Evolutionary conservation across 2,329 filamentous ascomycete genomes (phyloP), one percentile per base, ranked within the genome.

Genomic region (Penicillium sp.): DNA sequence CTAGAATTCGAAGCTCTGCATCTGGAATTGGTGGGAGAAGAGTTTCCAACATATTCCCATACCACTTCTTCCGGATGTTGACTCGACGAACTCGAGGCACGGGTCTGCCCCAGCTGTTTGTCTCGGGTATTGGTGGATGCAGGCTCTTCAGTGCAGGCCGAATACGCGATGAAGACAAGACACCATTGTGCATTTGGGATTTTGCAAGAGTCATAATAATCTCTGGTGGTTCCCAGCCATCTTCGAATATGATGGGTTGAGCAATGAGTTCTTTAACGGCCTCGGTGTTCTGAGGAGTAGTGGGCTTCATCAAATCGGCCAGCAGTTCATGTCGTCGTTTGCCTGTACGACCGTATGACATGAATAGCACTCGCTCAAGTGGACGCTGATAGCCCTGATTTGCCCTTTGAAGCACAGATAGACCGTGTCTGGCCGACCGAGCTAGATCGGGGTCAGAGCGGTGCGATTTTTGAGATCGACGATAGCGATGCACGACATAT

Each of bases 301-400:
- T 63, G 6, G 69, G 70, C 19, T 56, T 62, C 38, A 78, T 63
- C 33, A 82, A 65, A 4, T 71, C 68, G 5, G 67, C 61, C 61
- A 86, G 58, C 35, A 89, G 71, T 10, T 82, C 74, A 61, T 82
- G 77, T 67, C 84, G 80, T 35, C 84, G 78, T 65, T 75, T 80
- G 9, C 87, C 87, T 35, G 77, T 78, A 56, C 87, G 82, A 15
- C 86, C 87, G 68, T 89, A 89, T 15, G 86, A 80, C 61, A 82
- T 73, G 35, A 80, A 74, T 22, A 89, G 74, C 12, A 88, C 77
- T 58, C 82, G 84, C 49, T 83, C 76, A 19, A 89, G 72, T 15
- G 82, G 79, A 15, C 73, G 73, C 15, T 75, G 66, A 56, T 87
- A 84, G 62, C 86, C 87, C 61, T 83, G 76, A 67, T 88, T 88